Evolutionary conservation across 257 asterid species (phyloP), one percentile per base, ranked within the genome.

Genomic region (Forsythia suspensa): DNA sequence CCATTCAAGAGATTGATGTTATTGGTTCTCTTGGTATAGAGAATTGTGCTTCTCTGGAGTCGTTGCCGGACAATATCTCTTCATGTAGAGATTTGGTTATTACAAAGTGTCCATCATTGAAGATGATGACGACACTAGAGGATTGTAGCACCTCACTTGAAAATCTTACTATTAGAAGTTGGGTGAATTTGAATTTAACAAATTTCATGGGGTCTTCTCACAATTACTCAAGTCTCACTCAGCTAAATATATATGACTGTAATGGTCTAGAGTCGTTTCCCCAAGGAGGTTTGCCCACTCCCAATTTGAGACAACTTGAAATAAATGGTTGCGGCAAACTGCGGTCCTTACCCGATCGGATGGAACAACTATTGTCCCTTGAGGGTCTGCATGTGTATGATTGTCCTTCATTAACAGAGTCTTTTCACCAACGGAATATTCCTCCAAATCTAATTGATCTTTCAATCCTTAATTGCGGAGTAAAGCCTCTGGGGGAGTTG

Each of bases 401-500:
- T 39, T 81, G 84, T 77, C 69, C 78, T 41, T 41, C 8, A 76
- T 51, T n/a, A 69, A 71, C n/a, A 42, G 43, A 46, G 34, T 55
- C 67, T 3, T 81, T 81, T 48, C 84, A 81, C 6, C 69, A 71
- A 10, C 70, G 24, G 24, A 55, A 55, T 2, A 66, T 76, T 48
- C 84, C 84, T 8, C 78, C 77, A 13, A 76, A 72, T 70, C 68
- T 81, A 24, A 44, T 40, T 4, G 6, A 41, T 16, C 81, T 81
- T 73, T 42, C 44, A 37, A n/a, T 76, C 8, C 13, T 40, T 2
- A 20, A 38, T 7, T 71, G 78, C 8, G 42, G 52, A 15, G 71
- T 81, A 40, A 81, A 76, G 46, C 78, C 81, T 21, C 71, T 81
- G 20, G 38, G 70, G 36, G 84, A 81, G 34, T 81, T 81, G 84